Conservation (phyloP, 2,329 filamentous ascomycete species). For the Aureobasidium sp. region DNA sequence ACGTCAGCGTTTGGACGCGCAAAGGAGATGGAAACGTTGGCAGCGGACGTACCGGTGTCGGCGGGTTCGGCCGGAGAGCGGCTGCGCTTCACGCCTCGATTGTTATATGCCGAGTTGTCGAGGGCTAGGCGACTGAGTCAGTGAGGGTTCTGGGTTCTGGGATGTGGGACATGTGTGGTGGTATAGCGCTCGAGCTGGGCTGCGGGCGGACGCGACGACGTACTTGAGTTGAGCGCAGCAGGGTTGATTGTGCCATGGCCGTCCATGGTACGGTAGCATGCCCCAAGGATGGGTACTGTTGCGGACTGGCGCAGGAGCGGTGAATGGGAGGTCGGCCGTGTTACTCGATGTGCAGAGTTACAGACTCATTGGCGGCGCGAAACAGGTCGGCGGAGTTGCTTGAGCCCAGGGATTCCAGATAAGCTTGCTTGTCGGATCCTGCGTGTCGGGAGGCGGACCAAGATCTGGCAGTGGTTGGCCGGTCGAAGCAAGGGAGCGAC, state of each 20-base stretch:
- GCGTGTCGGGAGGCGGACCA: constrained; percentile 6
- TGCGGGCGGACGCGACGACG: constrained; percentile 16
- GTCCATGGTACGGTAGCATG: constrained; percentile 41
- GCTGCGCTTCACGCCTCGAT: constrained; percentile 68
- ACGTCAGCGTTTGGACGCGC: constrained; percentile 19
- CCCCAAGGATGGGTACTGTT: neutral
- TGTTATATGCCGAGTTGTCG: constrained; percentile 28
- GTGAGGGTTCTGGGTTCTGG: neutral
- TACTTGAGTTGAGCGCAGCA: constrained; percentile 76
- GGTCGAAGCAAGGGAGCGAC: neutral
- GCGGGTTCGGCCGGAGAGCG: constrained; percentile 52
- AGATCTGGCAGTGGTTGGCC: neutral
- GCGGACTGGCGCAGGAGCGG: constrained; percentile 13
- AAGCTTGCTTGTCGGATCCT: constrained; percentile 7
- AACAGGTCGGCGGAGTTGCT: constrained; percentile 9
- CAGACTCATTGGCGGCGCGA: constrained; percentile 14
- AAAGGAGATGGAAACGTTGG: neutral
- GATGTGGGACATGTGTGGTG: neutral
- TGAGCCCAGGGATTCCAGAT: constrained; percentile 12
- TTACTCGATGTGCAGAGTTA: constrained; percentile 6
- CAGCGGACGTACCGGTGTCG: constrained; percentile 9
- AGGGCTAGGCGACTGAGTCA: constrained; percentile 8
- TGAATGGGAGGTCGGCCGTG: constrained; percentile 11
- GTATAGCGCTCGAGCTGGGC: neutral
- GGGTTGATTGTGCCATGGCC: constrained; percentile 87